Evolutionary conservation across 164 flowering plant species (phyloP), one percentile per base, ranked within the genome.

Genomic region (Pachysandra terminalis): DNA sequence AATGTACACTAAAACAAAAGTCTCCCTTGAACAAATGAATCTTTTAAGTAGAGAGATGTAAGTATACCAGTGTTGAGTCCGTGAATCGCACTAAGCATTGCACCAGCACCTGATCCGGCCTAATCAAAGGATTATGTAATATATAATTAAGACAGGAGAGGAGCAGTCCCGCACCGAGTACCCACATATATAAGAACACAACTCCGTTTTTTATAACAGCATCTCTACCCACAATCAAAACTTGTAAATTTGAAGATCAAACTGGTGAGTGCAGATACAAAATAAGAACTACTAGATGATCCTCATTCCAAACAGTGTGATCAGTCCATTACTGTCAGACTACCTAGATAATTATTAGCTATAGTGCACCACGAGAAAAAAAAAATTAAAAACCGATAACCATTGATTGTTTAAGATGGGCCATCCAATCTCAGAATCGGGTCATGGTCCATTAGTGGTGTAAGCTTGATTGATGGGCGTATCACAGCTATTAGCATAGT

Each of bases 41-140:
- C 3, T 22, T 1, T 8, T 22, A 71, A 35, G 24, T 23, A 26
- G 68, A 35, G 48, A 40, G 54, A 64, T 51, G 25, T 19, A 0
- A 55, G 21, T 6, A 1, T 81, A 87, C 98, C 96, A 66, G 90
- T 85, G 77, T 94, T 90, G 61, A 87, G 77, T 70, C 87, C 88
- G 82, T 90, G 82, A 67, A 90, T 71, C 23, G 97, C 89, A 75
- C 95, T 87, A 66, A 94, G 89, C 88, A 91, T 61, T 21, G 82
- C 97, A 68, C 95, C 96, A 56, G 81, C 71, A 51, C 93, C 95
- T 3, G 93, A 73, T 26, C 97, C 96, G 74, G 84, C 93, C 98
- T 93, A 70, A 60, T 61, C 66, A 61, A 49, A 0, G 48, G 15
- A n/a, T n/a, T 27, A 19, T 22, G 9, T 7, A 19, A 26, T 17